These are phyloP conservation scores for Calocera viscosa DNA, from an alignment of 768 basidiomycete genomes.

Conservation along the genomic window DNA sequence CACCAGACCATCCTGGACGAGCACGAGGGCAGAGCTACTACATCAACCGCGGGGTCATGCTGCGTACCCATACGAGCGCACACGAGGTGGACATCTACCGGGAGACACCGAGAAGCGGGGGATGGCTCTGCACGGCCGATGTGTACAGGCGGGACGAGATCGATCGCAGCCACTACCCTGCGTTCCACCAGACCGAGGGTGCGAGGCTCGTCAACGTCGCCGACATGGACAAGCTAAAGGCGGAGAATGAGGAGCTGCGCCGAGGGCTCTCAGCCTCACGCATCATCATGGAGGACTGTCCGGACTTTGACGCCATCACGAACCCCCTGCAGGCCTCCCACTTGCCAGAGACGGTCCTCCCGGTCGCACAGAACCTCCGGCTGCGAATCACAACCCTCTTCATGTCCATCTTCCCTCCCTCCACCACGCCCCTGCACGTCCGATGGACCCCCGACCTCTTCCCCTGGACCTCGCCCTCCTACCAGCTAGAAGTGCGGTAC, in stretches of 20 bases:
- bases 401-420: conserved; percentile 49
- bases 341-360: conserved; percentile 55
- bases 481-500: conserved; percentile 95
- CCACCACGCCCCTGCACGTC: conserved; percentile 60
- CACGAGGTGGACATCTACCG: conserved; percentile 88
- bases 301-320: conserved; percentile 32
- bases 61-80: conserved; percentile 95
- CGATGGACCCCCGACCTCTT: conserved; percentile 98
- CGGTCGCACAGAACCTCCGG: conserved; percentile 78
- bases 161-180: conserved; percentile 89
- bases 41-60: conserved; percentile 77
- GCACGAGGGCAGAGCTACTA: conserved; percentile 90
- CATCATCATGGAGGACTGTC: conserved; percentile 67
- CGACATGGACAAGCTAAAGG: conserved; percentile 45
- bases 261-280: conserved; percentile 52
- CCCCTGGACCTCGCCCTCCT: conserved; percentile 95
- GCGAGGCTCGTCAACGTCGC: conserved; percentile 33
- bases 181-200: conserved; percentile 98
- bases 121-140: conserved; percentile 89
- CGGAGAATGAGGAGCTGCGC: conserved; percentile 56
- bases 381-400: conserved; percentile 78
- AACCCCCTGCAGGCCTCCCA: conserved; percentile 78
- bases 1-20: conserved; percentile 84
- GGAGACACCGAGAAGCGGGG: conserved; percentile 46
- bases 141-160: conserved; percentile 98